Evolutionary conservation across 2,329 filamentous ascomycete genomes (phyloP), one percentile per base, ranked within the genome.

Genomic region (Aspergillus novofumigatus): DNA sequence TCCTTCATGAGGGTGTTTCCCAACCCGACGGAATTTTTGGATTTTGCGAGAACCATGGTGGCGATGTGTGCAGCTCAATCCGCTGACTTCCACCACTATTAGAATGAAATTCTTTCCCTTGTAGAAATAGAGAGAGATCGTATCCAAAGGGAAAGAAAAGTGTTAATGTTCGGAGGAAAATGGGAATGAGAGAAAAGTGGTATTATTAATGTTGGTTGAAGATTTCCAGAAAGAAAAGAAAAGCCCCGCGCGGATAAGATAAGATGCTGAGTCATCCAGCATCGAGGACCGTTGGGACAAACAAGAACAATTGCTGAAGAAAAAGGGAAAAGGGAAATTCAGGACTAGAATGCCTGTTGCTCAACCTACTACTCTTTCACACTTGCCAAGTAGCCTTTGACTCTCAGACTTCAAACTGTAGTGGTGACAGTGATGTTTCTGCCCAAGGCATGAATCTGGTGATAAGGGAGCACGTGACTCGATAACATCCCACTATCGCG

Each of bases 1-100:
- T 97, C 94, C 74, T 97, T 97, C 94, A 99, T 99, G 73, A 99
- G 85, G 78, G 89, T 87, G 80, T 97, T 97, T 74, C 94, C 94
- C 78, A 99, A 86, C 74, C 94, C 94, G 69, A 97, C 91, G 69
- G 87, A 84, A 77, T 92, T 96, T 77, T 97, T 97, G 64, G 92
- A 96, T 80, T 97, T 99, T 76, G 94, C 86, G 69, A 90, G 78
- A 68, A 87, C 86, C 87, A 90, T 90, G 45, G 64, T 80, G 74
- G 60, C 64, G 59, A 55, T 51, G 54, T 38, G 44, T 25, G 44
- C 44, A 47, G 44, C 23, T 26, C 21, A 47, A 47, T 23, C 21
- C 21, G 44, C 44, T 47, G 44, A 26, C 44, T 23, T 47, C 21
- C 44, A 47, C 44, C 44, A 47, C 44, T 47, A 7, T 23, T 17